phyloP scores from a whole-genome alignment of 1,284 basidiomycete species.

The Irpex sp. region DNA sequence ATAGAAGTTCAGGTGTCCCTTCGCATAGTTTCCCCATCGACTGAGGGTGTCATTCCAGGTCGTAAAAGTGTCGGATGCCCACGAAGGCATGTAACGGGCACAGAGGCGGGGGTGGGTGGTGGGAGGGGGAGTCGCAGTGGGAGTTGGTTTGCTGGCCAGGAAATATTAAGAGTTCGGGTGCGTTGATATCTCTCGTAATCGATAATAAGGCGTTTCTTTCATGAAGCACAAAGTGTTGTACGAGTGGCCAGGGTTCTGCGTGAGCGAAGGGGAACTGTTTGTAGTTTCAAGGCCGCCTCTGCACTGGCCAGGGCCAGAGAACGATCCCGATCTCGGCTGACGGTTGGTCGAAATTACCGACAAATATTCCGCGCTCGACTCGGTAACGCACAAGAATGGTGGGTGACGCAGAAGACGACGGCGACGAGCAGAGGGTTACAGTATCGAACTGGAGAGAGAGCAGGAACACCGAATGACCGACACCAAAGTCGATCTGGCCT shows the following conservation, averaged over 20 bases:
- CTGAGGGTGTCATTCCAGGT: slow-evolving; percentile 5
- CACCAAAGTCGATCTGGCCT: background rate
- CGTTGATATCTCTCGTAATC: background rate
- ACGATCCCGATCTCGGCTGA: background rate
- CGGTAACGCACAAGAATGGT: no score
- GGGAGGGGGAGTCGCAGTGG: background rate
- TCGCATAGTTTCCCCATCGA: slow-evolving; percentile 21
- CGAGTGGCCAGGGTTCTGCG: background rate
- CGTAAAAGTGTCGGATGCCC: background rate
- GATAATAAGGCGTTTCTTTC: background rate
- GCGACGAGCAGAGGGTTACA: background rate
- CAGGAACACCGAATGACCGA: background rate
- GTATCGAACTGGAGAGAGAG: background rate
- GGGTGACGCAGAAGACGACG: background rate
- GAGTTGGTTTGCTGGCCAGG: background rate
- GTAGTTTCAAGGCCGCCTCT: background rate
- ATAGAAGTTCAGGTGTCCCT: slow-evolving; percentile 65
- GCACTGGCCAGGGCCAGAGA: background rate
- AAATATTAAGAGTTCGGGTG: background rate
- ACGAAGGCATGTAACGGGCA: slow-evolving; percentile 1
- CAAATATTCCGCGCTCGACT: background rate
- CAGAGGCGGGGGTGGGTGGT: background rate
- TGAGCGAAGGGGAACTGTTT: background rate
- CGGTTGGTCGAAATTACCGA: background rate
- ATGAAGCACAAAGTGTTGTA: background rate